Conservation (phyloP, 768 basidiomycete genomes). For the Suillus bovinus region DNA sequence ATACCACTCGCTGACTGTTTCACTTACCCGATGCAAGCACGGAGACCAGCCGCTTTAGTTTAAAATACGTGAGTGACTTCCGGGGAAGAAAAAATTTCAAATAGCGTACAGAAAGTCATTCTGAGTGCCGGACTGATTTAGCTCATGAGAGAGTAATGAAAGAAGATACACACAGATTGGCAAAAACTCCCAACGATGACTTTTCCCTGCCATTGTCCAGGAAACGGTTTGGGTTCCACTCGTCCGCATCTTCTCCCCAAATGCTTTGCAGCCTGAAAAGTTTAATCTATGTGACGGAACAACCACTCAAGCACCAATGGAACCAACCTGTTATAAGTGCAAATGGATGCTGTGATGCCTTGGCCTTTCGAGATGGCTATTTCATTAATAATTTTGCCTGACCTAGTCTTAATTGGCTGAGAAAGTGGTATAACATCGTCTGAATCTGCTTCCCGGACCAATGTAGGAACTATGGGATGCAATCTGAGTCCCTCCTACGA, state of each 20-base stretch:
- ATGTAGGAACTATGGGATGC: conserved; percentile 31
- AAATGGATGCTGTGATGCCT: conserved; percentile 15
- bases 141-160: background rate
- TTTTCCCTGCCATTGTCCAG: conserved; percentile 10
- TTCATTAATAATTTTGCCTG: conserved; percentile 20
- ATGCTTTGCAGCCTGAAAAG: conserved; percentile 10
- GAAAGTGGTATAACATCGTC: conserved; percentile 38
- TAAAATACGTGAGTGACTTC: background rate
- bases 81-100: background rate
- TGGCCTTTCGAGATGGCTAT: conserved; percentile 23
- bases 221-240: conserved; percentile 23
- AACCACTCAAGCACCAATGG: background rate
- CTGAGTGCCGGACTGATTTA: background rate
- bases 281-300: background rate
- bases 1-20: background rate
- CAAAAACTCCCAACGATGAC: conserved; percentile 10
- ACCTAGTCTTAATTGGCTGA: conserved; percentile 26
- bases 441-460: conserved; percentile 25
- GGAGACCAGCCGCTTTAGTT: conserved; percentile 12
- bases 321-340: conserved; percentile 33
- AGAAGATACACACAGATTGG: conserved; percentile 13
- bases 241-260: conserved; percentile 24
- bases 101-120: conserved; percentile 16
- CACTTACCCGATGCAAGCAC: conserved; percentile 15
- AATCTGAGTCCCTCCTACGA: conserved; percentile 30